Evolutionary conservation across 1,139 yeast species (phyloP), one percentile per base, ranked within the genome.

Genomic region (Yamadazyma triangularis): DNA sequence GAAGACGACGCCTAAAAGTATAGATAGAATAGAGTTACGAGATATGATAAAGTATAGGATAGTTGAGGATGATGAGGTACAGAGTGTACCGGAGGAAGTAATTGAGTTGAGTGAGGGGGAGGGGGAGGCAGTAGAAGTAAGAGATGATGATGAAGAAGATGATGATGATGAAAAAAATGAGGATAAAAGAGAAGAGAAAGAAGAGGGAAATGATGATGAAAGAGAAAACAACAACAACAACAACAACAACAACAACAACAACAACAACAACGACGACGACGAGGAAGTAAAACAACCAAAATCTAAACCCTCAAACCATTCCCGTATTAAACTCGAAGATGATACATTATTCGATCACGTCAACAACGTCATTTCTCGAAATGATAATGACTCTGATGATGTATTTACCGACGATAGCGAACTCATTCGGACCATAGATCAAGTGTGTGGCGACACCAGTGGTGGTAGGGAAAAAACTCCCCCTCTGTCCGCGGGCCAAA

Each of bases 1-100:
- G 22, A 64, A 62, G 39, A 56, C 58, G 23, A 63, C 72, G 0
- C 69, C 71, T 1, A 39, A 35, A 30, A 52, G 57, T 15, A 52
- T 61, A 3, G 59, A 59, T 24, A 42, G 63, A 31, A 58, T 68
- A 3, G 72, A 67, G 40, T 44, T 68, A 18, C 37, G 58, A 18
- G 70, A 63, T 29, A 50, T 58, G 56, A 48, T 50, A 20, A 56
- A 56, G 35, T 68, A 60, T 42, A 50, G 57, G 34, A 51, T 62
- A 5, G 48, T 66, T n/a, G 64, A 59, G 14, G 62, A 58, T 18
- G 35, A 27, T 3, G 29, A 28, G 4, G 31, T 16, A 13, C 68
- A 18, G 37, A 57, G 16, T 69, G 63, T 29, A 50, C 58, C 56
- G 48, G 50, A 20, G 55, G 56, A 35, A 67, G 60, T 42, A 50